Percentiles rank a stretch among this genome's conserved stretches.
phyloP scores from a whole-genome alignment of 352 stramenopile species.

The Globisporangium spinosum region DNA sequence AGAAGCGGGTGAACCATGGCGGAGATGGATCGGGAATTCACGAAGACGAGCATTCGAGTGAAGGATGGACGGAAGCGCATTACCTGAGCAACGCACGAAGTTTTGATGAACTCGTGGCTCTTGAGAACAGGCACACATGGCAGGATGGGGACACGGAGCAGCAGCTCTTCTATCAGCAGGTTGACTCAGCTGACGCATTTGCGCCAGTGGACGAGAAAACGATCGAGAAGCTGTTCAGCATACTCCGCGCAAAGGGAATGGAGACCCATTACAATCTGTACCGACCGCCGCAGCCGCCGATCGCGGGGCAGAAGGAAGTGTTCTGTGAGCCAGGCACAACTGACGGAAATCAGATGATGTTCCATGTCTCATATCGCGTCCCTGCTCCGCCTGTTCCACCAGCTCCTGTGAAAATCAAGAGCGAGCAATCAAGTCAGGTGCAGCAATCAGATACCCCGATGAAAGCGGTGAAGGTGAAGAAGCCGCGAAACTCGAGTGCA shows the following conservation, averaged over 20 bases:
- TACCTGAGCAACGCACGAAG: constrained; percentile 30
- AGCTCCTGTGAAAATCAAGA: constrained; percentile 30
- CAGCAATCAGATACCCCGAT: constrained; percentile 19
- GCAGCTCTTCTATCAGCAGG: constrained; percentile 35
- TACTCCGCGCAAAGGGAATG: constrained; percentile 52
- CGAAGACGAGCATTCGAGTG: constrained; percentile 23
- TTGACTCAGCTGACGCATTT: constrained; percentile 17
- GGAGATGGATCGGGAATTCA: constrained; percentile 10
- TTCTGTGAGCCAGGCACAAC: constrained; percentile 26
- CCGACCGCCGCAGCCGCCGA: constrained; percentile 37
- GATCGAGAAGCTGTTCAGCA: constrained; percentile 40
- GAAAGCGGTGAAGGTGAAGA: constrained; percentile 59
- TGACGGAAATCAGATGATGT: constrained; percentile 40
- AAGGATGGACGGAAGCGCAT: constrained; percentile 16
- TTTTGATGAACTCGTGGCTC: constrained; percentile 39
- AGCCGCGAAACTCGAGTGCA: constrained; percentile 31
- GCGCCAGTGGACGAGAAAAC: constrained; percentile 22
- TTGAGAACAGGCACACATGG: constrained; percentile 35
- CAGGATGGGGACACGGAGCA: constrained; percentile 40
- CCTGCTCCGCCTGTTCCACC: constrained; percentile 36
- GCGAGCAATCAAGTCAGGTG: constrained; percentile 23
- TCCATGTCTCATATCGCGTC: constrained; percentile 66
- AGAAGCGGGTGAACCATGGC: constrained; percentile 33
- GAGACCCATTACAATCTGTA: constrained; percentile 59
- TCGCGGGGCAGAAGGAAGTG: constrained; percentile 9